Conservation (phyloP, 140 eudicot species). For the Artemisia princeps region DNA sequence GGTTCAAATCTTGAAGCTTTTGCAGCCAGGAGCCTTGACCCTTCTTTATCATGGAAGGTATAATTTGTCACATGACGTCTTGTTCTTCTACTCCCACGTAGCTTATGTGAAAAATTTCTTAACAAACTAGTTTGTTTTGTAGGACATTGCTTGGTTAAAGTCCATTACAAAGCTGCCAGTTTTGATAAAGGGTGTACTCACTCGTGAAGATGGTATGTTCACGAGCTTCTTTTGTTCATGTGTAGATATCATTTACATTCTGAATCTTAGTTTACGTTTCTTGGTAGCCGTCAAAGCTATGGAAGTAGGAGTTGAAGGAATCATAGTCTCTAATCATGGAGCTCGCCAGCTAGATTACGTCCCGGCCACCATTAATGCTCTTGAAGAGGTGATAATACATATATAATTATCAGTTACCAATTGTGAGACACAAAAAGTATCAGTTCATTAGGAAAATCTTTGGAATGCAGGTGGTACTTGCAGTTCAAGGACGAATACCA, state of each 20-base stretch:
- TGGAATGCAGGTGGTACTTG: conserved; percentile 52
- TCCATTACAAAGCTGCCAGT: conserved; percentile 71
- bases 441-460: background rate
- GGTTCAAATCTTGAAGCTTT: conserved; percentile 73
- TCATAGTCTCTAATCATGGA: conserved; percentile 83
- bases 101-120: background rate
- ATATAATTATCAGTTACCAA: background rate
- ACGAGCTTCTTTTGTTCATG: background rate
- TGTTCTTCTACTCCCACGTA: background rate
- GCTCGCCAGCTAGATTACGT: conserved; percentile 86
- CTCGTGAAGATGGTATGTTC: conserved; percentile 67
- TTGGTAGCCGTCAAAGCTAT: conserved; percentile 54
- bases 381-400: conserved; percentile 55
- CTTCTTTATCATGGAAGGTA: conserved; percentile 80
- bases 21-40: conserved; percentile 48
- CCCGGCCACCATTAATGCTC: conserved; percentile 68
- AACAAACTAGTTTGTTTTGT: conserved; percentile 19
- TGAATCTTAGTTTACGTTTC: conserved; percentile 2
- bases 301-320: conserved; percentile 79
- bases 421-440: background rate
- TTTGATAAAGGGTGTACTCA: conserved; percentile 68
- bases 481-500: conserved; percentile 61
- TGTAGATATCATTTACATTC: background rate
- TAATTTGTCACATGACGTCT: background rate
- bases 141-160: conserved; percentile 80